These are phyloP conservation scores for Fusarium bulbicola DNA, from an alignment of 2,329 filamentous ascomycete species.

Conservation along the genomic window DNA sequence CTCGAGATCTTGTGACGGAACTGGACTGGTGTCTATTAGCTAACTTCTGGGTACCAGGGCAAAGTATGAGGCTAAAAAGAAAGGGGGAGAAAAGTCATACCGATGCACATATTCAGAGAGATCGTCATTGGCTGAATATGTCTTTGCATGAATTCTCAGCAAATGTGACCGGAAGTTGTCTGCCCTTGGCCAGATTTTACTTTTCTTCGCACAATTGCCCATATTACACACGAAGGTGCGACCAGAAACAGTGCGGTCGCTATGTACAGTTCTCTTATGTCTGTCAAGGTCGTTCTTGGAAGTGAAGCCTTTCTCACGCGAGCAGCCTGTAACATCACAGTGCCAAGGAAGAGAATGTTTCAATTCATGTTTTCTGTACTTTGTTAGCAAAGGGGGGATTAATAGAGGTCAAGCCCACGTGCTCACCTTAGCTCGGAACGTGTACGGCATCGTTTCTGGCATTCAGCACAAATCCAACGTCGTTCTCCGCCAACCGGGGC, in stretches of 20 bases:
- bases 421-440: slow-evolving; percentile 64
- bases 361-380: slow-evolving; percentile 74
- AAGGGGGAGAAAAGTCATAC: slow-evolving; percentile 14
- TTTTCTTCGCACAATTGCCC: slow-evolving; percentile 37
- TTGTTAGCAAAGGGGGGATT: slow-evolving; percentile 27
- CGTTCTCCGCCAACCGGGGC: slow-evolving; percentile 21
- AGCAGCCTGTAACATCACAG: slow-evolving; percentile 68
- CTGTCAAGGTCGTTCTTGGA: slow-evolving; percentile 84
- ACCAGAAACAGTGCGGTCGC: slow-evolving; percentile 50
- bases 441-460: slow-evolving; percentile 56
- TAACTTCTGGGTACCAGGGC: not conserved
- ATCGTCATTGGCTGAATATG: slow-evolving; percentile 50
- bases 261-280: slow-evolving; percentile 78
- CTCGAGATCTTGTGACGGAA: slow-evolving; percentile 34
- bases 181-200: slow-evolving; percentile 79
- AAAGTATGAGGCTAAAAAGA: not conserved
- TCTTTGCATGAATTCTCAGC: slow-evolving; percentile 67
- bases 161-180: slow-evolving; percentile 91
- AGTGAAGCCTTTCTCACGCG: slow-evolving; percentile 73
- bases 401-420: not conserved
- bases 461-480: slow-evolving; percentile 50
- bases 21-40: slow-evolving; percentile 12
- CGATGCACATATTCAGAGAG: slow-evolving; percentile 48
- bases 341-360: slow-evolving; percentile 74
- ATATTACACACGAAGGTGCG: slow-evolving; percentile 41